Base-by-base conservation (phyloP, 2,329 filamentous ascomycete genomes). In the Aulographum hederae region DNA sequence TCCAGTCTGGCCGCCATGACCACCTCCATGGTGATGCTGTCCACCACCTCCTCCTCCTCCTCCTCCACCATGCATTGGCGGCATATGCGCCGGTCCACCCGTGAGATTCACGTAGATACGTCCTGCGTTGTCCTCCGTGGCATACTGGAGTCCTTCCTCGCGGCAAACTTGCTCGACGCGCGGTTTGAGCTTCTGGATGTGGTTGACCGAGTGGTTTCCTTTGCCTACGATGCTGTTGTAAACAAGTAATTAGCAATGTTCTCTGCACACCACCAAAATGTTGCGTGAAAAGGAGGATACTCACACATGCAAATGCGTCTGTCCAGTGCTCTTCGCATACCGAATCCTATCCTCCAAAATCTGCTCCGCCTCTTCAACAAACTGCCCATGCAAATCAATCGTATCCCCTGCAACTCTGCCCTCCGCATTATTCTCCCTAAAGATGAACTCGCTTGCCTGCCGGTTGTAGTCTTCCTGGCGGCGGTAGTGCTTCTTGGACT, bases 101-200 rank as follows among this genome's bases (percentile, higher is more conserved):
- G 76, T 71, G 39, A 95, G 61, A 48, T 94, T 78, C 38, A 95
- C 71, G 48, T 81, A 93, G 26, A 98, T 85, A 12, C 84, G 62
- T 1, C 89, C 89, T 6, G 77, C 78, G 43, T 98, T 95, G 30
- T 78, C 75, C 59, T 95, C 89, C 2, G 82, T 91, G 34, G 67
- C 57, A 54, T 78, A 94, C 44, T 84, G 68, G 33, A 98, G 61
- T 0, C 85, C 81, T 28, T 92, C 56, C 50, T 94, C 78, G 30
- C 62, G 67, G 54, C 86, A 93, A 30, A 95, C 63, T 50, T 79
- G 67, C 58, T 95, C 85, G 27, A 95, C 82, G 38, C 79, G 68
- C n/a, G 89, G 89, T 58, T 92, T 94, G 54, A 98, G 74, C 63
- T 89, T 94, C 54, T 93, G 82, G 16, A 95, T 66, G 46, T 89